A percentile compares a stretch with the other conserved stretches of the same genome.
phyloP scores from a whole-genome alignment of 1,139 yeast genomes.

The Blastobotrys aristatus region DNA sequence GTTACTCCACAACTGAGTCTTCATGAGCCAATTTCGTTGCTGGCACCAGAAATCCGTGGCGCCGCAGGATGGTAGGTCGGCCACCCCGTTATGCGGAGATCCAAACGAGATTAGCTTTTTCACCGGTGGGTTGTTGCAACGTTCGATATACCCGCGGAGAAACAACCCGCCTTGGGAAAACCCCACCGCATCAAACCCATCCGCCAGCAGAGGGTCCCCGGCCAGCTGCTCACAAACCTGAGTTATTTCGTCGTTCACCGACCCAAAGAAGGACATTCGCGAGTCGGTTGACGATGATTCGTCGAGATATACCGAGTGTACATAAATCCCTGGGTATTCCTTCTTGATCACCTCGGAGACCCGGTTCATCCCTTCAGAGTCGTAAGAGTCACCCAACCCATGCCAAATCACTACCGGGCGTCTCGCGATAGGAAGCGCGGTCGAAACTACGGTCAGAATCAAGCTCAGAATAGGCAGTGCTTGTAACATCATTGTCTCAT shows the following conservation, averaged over 20 bases:
- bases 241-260: slow-evolving; percentile 44
- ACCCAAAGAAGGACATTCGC: slow-evolving; percentile 54
- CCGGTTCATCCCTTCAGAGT: slow-evolving; percentile 54
- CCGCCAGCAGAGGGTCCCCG: slow-evolving; percentile 39
- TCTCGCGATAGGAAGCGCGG: background rate
- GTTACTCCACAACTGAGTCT: slow-evolving; percentile 56
- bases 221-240: slow-evolving; percentile 42
- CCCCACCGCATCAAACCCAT: slow-evolving; percentile 72
- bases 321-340: slow-evolving; percentile 47
- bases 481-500: background rate
- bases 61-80: slow-evolving; percentile 61
- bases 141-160: slow-evolving; percentile 58
- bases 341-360: slow-evolving; percentile 42
- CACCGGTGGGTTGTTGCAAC: slow-evolving; percentile 47
- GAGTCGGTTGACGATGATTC: slow-evolving; percentile 49
- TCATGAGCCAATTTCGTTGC: slow-evolving; percentile 49
- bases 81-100: slow-evolving; percentile 75
- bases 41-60: slow-evolving; percentile 59
- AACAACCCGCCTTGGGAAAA: slow-evolving; percentile 82
- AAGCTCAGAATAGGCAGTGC: background rate
- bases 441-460: background rate
- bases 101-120: slow-evolving; percentile 66
- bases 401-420: slow-evolving; percentile 75
- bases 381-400: slow-evolving; percentile 74
- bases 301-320: slow-evolving; percentile 51